Percentiles rank a stretch among this genome's conserved stretches.
Conservation (phyloP, 2,329 filamentous ascomycete species). For the Beauveria sp. region DNA sequence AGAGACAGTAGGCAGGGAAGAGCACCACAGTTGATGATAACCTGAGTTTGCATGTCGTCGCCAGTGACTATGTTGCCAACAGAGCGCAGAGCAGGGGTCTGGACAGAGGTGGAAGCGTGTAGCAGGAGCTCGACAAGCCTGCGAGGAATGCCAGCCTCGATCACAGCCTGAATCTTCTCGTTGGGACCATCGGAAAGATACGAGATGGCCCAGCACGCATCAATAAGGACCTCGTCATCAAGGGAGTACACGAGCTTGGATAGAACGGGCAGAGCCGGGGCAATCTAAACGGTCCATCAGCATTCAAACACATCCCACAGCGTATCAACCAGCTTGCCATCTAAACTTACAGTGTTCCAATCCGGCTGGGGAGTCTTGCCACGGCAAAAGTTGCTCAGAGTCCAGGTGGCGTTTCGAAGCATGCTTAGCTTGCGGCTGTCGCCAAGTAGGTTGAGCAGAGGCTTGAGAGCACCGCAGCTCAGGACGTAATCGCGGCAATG, state of each 20-base stretch:
- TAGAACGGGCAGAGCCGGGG: slow-evolving; percentile 87
- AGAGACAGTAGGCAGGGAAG: slow-evolving; percentile 88
- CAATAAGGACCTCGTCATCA: slow-evolving; percentile 95
- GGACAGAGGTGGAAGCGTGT: slow-evolving; percentile 96
- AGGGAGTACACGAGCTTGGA: slow-evolving; percentile 97
- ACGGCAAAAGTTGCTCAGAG: slow-evolving; percentile 98
- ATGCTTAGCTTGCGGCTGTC: slow-evolving; percentile 99
- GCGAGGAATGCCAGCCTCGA: slow-evolving; percentile 94
- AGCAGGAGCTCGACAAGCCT: slow-evolving; percentile 94
- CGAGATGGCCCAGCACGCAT: slow-evolving; percentile 99
- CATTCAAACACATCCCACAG: slow-evolving; percentile 12
- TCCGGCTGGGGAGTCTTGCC: slow-evolving; percentile 98
- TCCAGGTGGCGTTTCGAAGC: slow-evolving; percentile 98
- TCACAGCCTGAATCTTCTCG: slow-evolving; percentile 98
- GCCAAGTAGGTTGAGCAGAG: slow-evolving; percentile 79
- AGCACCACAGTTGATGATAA: slow-evolving; percentile 97
- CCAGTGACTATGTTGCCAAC: slow-evolving; percentile 98
- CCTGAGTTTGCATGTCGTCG: slow-evolving; percentile 96
- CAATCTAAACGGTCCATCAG: slow-evolving; percentile 55
- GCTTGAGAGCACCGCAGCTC: slow-evolving; percentile 81
- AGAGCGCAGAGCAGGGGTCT: slow-evolving; percentile 92
- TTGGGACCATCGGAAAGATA: slow-evolving; percentile 97
- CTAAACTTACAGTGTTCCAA: slow-evolving; percentile 75
- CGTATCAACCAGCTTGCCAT: neutral
- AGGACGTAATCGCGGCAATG: slow-evolving; percentile 96